Evolutionary conservation across 2,329 filamentous ascomycete species (phyloP), one percentile per base, ranked within the genome.

Genomic region (Aspergillus sp.): DNA sequence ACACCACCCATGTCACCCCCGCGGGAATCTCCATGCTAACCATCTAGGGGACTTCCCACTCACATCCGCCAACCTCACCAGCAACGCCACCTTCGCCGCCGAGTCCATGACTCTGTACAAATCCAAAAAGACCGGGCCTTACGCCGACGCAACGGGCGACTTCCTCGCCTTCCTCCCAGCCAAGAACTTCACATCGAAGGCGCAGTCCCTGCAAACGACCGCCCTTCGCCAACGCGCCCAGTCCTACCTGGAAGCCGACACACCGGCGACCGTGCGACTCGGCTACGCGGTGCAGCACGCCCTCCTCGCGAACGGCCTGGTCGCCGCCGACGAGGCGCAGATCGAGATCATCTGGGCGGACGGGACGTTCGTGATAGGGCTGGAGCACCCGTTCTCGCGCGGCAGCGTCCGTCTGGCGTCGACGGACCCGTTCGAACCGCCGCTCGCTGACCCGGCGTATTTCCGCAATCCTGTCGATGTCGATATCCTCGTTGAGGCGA

Each of bases 101-200:
- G 36, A 38, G 32, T 43, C 50, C 16, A 36, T 31, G 11, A 31
- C 36, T 3, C 25, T 47, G 23, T 52, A 52, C 38, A 5, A 47
- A 19, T 25, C 23, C 19, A 13, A 38, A 4, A 43, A 47, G 32
- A 52, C 44, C n/a, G 50, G 50, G 7, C 50, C 50, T 14, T 52
- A 52, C 50, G 44, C 50, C 14, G 50, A 52, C 45, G 50, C 50
- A 34, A 52, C 50, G 9, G 50, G 44, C 13, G 29, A 52, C 25
- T 52, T 52, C 19, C 50, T 52, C 20, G 45, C 45, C 44, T 52
- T 52, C 38, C 38, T 52, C 17, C 38, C 50, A 2, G 13, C 44
- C n/a, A 32, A 5, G 41, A 36, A 43, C 25, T 47, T 52, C 36
- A 52, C 50, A 5, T 21, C 36, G 10, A 25, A 52, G 31, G 25